Percentiles rank a stretch among this genome's conserved stretches.
phyloP scores from a whole-genome alignment of 2,329 filamentous ascomycete species.

The Beauveria varroae region DNA sequence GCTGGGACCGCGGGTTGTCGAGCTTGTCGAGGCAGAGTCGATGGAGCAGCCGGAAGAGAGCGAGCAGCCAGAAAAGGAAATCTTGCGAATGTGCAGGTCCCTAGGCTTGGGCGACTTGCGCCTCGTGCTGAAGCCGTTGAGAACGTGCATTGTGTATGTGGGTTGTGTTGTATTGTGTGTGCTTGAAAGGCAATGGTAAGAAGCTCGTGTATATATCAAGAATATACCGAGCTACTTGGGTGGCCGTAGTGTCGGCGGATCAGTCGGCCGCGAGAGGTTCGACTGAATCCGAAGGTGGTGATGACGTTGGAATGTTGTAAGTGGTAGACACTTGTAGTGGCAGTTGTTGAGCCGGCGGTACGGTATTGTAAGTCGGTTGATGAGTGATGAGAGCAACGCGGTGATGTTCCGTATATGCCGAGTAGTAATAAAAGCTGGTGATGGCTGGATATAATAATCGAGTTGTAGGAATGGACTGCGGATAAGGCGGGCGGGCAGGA shows the following conservation, averaged over 20 bases:
- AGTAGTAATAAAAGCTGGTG: background rate
- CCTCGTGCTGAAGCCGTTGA: conserved; percentile 29
- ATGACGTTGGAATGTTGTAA: background rate
- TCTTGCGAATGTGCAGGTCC: conserved; percentile 33
- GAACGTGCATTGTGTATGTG: conserved; percentile 27
- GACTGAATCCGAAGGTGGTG: background rate
- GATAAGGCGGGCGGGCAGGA: conserved; percentile 7
- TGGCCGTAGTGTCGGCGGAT: background rate
- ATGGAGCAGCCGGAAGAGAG: conserved; percentile 30
- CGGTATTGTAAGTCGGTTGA: background rate
- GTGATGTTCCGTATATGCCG: background rate
- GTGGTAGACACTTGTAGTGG: background rate
- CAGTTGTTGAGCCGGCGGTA: background rate
- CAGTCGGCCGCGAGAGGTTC: background rate
- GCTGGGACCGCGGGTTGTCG: conserved; percentile 16
- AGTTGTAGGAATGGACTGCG: background rate
- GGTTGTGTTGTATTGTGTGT: background rate
- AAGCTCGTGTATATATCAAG: conserved; percentile 6
- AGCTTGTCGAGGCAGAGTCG: conserved; percentile 23
- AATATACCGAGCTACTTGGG: conserved; percentile 5
- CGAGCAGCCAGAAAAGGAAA: conserved; percentile 33
- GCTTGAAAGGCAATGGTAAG: background rate
- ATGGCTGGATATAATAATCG: background rate
- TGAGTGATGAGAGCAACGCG: background rate
- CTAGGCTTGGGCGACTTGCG: conserved; percentile 28